Conservation (phyloP, 306 rosid species). For the Begonia loranthoides region DNA sequence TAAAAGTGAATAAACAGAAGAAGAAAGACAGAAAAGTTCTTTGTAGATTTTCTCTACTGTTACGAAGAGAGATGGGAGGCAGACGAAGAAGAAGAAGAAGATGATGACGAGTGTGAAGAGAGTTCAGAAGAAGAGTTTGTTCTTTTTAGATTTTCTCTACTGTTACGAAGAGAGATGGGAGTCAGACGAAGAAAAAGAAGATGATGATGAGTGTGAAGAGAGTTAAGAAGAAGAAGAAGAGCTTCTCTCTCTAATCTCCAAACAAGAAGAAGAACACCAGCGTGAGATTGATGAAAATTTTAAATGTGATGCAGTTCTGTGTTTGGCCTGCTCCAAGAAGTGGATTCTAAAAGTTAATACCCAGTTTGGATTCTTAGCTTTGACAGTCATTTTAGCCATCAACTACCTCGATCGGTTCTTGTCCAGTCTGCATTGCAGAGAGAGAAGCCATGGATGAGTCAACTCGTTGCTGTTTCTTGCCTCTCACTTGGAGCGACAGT, state of each 20-base stretch:
- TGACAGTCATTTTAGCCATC: slow-evolving; percentile 44
- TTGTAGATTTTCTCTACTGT: slow-evolving; percentile 62
- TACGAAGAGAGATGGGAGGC: slow-evolving; percentile 66
- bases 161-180: no score
- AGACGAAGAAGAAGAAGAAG: slow-evolving; percentile 21
- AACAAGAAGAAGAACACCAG: slow-evolving; percentile 33
- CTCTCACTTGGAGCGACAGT: no score
- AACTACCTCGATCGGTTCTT: no score
- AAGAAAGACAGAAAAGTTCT: slow-evolving; percentile 19
- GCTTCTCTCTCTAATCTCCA: slow-evolving; percentile 45
- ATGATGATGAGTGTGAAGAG: no score
- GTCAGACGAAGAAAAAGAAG: no score
- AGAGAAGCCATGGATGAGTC: no score
- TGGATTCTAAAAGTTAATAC: slow-evolving; percentile 64
- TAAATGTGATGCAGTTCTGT: no score
- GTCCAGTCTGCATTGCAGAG: no score
- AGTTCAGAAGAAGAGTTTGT: no score
- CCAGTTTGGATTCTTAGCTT: slow-evolving; percentile 40
- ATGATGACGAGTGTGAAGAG: slow-evolving; percentile 1
- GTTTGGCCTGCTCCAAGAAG: slow-evolving; percentile 23
- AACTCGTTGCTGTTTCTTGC: no score
- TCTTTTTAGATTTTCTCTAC: no score
- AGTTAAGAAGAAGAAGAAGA: slow-evolving; percentile 25
- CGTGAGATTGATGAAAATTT: no score
- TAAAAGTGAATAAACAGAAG: slow-evolving; percentile 15